Evolutionary conservation across 1,284 basidiomycete genomes (phyloP), one percentile per base, ranked within the genome.

Genomic region (Ceratobasidium sp.): DNA sequence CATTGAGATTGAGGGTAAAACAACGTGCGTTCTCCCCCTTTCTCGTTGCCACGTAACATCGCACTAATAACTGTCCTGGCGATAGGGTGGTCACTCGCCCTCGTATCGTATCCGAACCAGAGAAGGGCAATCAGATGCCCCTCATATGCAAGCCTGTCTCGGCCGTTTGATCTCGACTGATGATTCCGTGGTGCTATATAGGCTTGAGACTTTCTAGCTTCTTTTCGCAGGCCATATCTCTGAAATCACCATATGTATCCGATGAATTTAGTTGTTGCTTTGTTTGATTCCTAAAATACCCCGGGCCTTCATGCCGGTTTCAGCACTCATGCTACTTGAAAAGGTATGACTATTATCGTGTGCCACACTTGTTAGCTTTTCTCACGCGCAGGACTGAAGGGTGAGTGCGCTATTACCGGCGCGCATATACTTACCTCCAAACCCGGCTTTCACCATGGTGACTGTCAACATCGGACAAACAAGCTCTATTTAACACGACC

Each of bases 141-240:
- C 46, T 79, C 2, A 79, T 69, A 10, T 55, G 73, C 46, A 62
- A 38, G 62, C 16, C 62, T 10, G 60, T 66, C 50, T 6, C 69
- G 55, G 18, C 44, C 48, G 3, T 48, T 30, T 23, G 48, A 50
- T 27, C 14, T 67, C 20, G 65, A 18, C 7, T 41, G n/a, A 38
- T 8, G 62, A 20, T 4, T 18, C 20, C 41, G 44, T 30, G n/a
- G 18, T 4, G 35, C 62, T 14, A 65, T 65, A 8, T 35, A 35
- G 27, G 27, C 27, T 30, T 14, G 23, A 46, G n/a, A 35, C 80
- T 33, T 86, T 81, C 1, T 89, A 88, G 2, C 85, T 88, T 41
- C 38, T 41, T 41, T 41, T 41, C 38, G 38, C 10, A 10, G 38
- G 10, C 5, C 38, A 41, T 5, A 10, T 10, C 38, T 41, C 38